Conservation (phyloP, 2,329 filamentous ascomycete species). For the Phaeosphaeria sp. region DNA sequence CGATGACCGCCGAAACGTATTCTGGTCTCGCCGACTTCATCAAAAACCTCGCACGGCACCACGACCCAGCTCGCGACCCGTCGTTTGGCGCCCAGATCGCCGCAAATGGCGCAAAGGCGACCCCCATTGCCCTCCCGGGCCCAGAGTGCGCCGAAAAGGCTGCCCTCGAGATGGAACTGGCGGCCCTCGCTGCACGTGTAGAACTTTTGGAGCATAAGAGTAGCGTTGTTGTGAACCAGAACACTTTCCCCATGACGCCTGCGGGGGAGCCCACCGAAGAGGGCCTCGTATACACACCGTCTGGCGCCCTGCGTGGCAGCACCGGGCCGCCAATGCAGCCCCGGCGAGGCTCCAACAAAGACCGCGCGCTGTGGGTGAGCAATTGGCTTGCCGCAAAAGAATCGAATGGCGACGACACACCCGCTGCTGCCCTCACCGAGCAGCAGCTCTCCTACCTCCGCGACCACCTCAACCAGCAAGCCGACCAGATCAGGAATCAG, state of each 20-base stretch:
- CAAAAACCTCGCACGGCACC: conserved; percentile 57
- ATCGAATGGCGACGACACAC: conserved; percentile 55
- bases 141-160: conserved; percentile 76
- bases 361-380: conserved; percentile 54
- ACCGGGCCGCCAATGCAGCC: conserved; percentile 34
- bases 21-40: conserved; percentile 51
- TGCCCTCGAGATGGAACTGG: conserved; percentile 81
- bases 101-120: conserved; percentile 58
- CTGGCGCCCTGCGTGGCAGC: conserved; percentile 42
- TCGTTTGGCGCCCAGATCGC: conserved; percentile 55
- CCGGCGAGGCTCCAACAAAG: conserved; percentile 44
- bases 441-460: conserved; percentile 85
- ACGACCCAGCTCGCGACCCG: conserved; percentile 51
- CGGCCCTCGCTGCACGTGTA: conserved; percentile 77
- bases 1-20: conserved; percentile 47
- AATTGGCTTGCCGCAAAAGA: conserved; percentile 63
- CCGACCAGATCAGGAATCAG: conserved; percentile 87
- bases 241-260: conserved; percentile 76
- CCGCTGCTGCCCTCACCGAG: conserved; percentile 69
- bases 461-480: conserved; percentile 92
- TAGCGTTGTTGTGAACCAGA: conserved; percentile 62
- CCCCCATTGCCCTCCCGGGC: conserved; percentile 76
- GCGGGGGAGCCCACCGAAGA: conserved; percentile 67
- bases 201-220: conserved; percentile 83
- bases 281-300: conserved; percentile 60